These are phyloP conservation scores for Hymenoscyphus salicellus DNA, from an alignment of 2,329 filamentous ascomycete genomes.

Conservation along the genomic window DNA sequence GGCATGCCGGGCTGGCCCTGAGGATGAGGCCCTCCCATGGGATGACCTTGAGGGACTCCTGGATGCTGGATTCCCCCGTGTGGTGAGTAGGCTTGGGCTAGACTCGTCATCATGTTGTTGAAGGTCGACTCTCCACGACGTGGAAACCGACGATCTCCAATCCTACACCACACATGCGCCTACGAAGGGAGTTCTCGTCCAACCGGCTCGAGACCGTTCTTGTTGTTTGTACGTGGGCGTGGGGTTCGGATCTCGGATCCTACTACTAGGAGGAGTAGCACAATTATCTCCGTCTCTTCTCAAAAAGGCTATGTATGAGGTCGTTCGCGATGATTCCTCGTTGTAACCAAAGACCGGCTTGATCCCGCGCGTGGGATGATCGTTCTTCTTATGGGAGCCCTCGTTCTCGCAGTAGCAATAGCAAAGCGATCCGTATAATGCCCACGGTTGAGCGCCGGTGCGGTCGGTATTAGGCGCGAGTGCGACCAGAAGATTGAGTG, in stretches of 20 bases:
- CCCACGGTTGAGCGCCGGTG: neutral
- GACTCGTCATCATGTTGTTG: slow-evolving; percentile 67
- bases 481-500: slow-evolving; percentile 23
- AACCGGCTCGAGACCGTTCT: slow-evolving; percentile 41
- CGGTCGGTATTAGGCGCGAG: slow-evolving; percentile 8
- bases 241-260: neutral
- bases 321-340: neutral
- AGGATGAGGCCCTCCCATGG: slow-evolving; percentile 54
- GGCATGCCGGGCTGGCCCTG: slow-evolving; percentile 65
- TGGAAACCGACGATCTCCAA: slow-evolving; percentile 53
- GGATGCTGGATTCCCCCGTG: slow-evolving; percentile 73
- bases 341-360: slow-evolving; percentile 28
- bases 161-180: slow-evolving; percentile 30
- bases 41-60: slow-evolving; percentile 59
- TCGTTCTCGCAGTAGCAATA: neutral
- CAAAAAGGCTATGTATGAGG: neutral
- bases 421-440: slow-evolving; percentile 15
- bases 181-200: slow-evolving; percentile 33
- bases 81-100: slow-evolving; percentile 64
- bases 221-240: slow-evolving; percentile 24
- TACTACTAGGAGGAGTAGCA: neutral
- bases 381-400: neutral
- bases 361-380: slow-evolving; percentile 17
- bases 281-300: neutral
- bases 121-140: slow-evolving; percentile 49